A percentile compares a stretch with the other conserved stretches of the same genome.
Evolutionary conservation across 441 rosid species (phyloP).

Genomic region (Pelargonium citronellum): DNA sequence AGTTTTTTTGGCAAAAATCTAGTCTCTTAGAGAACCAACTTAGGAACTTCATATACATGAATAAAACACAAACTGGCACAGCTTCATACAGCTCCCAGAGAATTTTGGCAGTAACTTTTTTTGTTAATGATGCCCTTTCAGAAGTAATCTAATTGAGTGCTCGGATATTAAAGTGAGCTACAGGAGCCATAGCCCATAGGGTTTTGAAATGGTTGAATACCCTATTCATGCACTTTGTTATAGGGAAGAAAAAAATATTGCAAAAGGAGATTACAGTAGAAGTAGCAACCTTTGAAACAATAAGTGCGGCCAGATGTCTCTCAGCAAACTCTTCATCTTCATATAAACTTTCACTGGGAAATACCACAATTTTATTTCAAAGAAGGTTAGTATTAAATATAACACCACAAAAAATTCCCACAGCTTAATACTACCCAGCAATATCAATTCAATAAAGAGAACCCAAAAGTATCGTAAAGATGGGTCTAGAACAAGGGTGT

Average conservation of each 20-base stretch:
- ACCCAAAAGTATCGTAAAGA: neutral
- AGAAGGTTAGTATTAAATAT: neutral
- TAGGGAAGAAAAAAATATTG: neutral
- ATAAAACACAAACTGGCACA: neutral
- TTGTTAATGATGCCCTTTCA: neutral
- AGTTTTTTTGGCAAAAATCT: neutral
- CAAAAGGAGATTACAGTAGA: neutral
- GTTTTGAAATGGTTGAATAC: neutral
- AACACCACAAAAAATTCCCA: neutral
- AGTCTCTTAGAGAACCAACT: neutral
- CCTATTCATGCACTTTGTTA: neutral
- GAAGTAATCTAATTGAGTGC: neutral
- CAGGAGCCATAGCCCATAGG: neutral
- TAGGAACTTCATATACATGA: neutral
- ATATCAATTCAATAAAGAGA: neutral
- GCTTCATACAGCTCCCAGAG: neutral
- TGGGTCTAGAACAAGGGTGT: neutral
- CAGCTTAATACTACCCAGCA: neutral
- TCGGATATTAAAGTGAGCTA: neutral
- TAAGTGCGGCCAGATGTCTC: constrained; percentile 87
- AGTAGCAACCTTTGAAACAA: constrained; percentile 73
- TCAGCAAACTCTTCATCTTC: constrained; percentile 96
- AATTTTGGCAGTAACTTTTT: neutral
- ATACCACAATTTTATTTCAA: neutral
- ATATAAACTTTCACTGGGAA: constrained; percentile 57